Conservation (phyloP, 2,329 filamentous ascomycete genomes). For the Aureobasidium sp. region DNA sequence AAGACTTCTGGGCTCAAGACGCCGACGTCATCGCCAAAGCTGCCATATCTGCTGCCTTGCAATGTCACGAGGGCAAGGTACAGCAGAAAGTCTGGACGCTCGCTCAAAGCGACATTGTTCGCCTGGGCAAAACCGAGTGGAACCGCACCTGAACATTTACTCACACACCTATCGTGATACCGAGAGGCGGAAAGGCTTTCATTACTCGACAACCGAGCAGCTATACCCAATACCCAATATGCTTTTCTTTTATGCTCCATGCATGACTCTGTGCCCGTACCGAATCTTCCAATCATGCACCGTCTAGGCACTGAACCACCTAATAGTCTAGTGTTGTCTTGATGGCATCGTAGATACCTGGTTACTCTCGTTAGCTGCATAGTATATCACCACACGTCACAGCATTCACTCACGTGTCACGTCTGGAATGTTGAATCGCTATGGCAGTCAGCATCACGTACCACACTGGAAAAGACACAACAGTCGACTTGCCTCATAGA, state of each 20-base stretch:
- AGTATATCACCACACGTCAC: background rate
- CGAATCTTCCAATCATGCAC: too few species aligned
- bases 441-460: background rate
- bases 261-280: background rate
- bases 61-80: constrained; percentile 44
- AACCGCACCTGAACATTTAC: constrained; percentile 13
- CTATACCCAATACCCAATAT: background rate
- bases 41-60: constrained; percentile 50
- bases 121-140: constrained; percentile 51
- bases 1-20: constrained; percentile 65
- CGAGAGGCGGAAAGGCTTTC: background rate
- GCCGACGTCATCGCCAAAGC: constrained; percentile 62
- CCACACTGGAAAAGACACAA: background rate
- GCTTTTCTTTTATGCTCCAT: background rate
- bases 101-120: constrained; percentile 54
- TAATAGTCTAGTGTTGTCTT: constrained; percentile 39
- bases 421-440: constrained; percentile 60
- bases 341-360: constrained; percentile 42
- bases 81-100: constrained; percentile 54
- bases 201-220: background rate
- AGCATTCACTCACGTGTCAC: constrained; percentile 63
- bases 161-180: background rate
- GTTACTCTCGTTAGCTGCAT: background rate
- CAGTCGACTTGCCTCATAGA: constrained; percentile 52
- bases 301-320: background rate